phyloP scores from a whole-genome alignment of 2,329 filamentous ascomycete species.

The Alternaria sp. region DNA sequence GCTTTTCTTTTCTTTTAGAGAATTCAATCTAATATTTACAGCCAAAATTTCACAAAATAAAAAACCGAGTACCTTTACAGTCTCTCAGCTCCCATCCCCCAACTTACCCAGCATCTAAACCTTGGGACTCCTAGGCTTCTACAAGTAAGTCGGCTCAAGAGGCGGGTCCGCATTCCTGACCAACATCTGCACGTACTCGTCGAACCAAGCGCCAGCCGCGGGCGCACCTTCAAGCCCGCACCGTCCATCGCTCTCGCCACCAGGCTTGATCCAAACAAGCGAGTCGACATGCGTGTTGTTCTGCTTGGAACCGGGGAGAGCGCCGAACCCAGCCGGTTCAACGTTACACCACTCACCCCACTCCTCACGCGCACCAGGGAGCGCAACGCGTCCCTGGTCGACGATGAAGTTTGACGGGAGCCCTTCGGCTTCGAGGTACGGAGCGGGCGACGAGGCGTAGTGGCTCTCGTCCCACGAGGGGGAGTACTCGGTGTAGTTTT shows the following conservation, averaged over 20 bases:
- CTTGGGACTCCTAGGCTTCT: conserved; percentile 6
- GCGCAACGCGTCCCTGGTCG: conserved; percentile 40
- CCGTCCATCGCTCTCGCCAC: conserved; percentile 40
- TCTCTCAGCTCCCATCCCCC: neutral
- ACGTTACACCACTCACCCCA: conserved; percentile 48
- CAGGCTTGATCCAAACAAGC: conserved; percentile 46
- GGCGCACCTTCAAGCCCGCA: conserved; percentile 41
- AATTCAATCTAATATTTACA: conserved; percentile 2
- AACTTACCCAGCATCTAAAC: neutral
- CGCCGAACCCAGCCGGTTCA: conserved; percentile 35
- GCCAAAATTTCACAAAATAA: neutral
- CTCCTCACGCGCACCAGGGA: conserved; percentile 33
- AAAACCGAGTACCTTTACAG: neutral
- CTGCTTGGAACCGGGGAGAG: conserved; percentile 25
- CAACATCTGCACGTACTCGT: conserved; percentile 42
- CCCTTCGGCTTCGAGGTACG: conserved; percentile 35
- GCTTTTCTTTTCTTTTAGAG: too few relatives aligned
- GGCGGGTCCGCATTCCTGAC: conserved; percentile 39
- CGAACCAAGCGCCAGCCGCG: conserved; percentile 41
- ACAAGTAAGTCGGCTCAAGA: conserved; percentile 35
- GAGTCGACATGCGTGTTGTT: conserved; percentile 40
- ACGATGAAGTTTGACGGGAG: conserved; percentile 41
- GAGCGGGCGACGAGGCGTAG: conserved; percentile 33
- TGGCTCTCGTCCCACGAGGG: conserved; percentile 40
- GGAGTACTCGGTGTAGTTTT: conserved; percentile 38